Base-by-base conservation (phyloP, 306 rosid genomes). In the Cicer arietinum region DNA sequence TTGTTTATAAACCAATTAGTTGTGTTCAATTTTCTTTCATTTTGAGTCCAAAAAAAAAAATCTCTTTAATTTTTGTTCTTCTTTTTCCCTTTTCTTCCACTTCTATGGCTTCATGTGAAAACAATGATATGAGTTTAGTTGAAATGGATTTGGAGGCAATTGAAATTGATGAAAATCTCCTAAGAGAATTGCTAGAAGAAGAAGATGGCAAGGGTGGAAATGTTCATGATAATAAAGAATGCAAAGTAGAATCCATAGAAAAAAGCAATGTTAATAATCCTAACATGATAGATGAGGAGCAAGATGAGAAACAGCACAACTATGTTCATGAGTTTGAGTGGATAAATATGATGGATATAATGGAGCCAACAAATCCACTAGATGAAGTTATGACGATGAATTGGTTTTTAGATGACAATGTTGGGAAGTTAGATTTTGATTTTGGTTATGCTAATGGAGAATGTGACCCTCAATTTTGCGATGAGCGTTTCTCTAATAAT, bases 151-250 rank as follows among this genome's bases (percentile, higher is more conserved):
- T 82, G 60, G 89, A 87, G 74, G 89, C 46, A 42, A 46, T 82
- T 66, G 95, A 90, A 73, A 82, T 82, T 8, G 95, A 90, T 69
- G 92, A 67, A 16, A 86, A 80, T 57, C 81, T 90, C 68, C 84
- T 90, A 2, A 79, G 90, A 65, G 90, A 88, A 53, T 59, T 90
- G 81, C 85, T 88, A 2, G 84, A 88, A 50, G 90, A 84, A 41
- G 51, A 79, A 40, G 90, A 84, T 73, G 48, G 16, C 11, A 76
- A 57, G 46, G 76, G 69, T 13, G 45, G 5, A 6, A 2, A 60
- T 7, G 45, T 13, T n/a, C 6, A 43, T 22, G 43, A 16, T 8
- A 77, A 45, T 5, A 12, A 17, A 2, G 66, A 47, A 61, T 67
- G 59, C 42, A 16, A 69, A n/a, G 78, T 22, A 52, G 70, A 78